Base-by-base conservation (phyloP, 495 filamentous ascomycete species). In the Aspergillus avenaceus region DNA sequence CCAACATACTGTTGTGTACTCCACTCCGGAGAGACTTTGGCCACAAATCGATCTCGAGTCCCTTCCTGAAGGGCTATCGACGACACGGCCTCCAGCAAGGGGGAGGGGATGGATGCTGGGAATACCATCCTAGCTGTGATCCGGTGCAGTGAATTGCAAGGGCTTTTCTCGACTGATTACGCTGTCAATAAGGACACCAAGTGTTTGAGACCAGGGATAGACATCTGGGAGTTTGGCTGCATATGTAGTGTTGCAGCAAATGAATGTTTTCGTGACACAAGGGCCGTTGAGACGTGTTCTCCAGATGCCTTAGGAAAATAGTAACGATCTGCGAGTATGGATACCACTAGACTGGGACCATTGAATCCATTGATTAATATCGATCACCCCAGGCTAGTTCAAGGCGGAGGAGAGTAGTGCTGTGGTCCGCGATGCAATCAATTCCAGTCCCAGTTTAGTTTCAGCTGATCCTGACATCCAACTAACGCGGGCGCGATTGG, bases 1-100 rank as follows among this genome's bases (percentile, higher is more conserved):
- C 45, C 16, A 24, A 56, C 55, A 45, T 58, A 58, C 55, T 58
- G 54, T 42, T 62, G 59, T 4, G 55, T 58, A 19, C 51, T 53
- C 59, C 59, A 62, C 40, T 62, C 55, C 9, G 27, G 45, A n/a
- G 55, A 32, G 27, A 62, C 56, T 7, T 41, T 36, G 6, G 49
- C 49, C 9, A 25, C 13, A 31, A 56, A 62, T 21, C 43, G 52
- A 46, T 54, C 45, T 11, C 19, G 50, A 13, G 46, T 32, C 18
- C 50, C 57, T 34, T 45, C 23, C 21, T 54, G 50, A 13, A 36
- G 46, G 5, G 50, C 22, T 41, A 60, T 32, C 14, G 57, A 47
- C 11, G 57, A 60, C 29, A 50, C 25, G 18, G 43, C 49, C 18
- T 54, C 25, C 43, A 56, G n/a, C 14, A 60, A 25, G 13, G 27